Conservation (phyloP, 306 rosid genomes). For the Malus sylvestris region DNA sequence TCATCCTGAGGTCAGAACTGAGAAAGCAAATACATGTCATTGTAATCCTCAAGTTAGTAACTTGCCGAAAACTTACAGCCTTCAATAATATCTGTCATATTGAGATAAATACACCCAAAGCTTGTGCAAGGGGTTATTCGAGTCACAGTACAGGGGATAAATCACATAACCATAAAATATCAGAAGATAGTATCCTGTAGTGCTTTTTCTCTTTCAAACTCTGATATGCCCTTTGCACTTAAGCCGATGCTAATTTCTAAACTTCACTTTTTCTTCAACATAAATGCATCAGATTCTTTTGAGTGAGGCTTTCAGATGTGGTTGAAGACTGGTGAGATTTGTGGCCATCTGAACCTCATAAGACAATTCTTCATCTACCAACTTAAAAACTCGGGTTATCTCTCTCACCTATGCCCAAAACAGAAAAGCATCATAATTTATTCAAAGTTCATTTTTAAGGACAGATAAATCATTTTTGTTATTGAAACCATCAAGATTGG, state of each 20-base stretch:
- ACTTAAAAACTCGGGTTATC: slow-evolving; percentile 44
- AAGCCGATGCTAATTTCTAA: not conserved
- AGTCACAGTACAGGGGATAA: not conserved
- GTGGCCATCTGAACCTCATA: slow-evolving; percentile 85
- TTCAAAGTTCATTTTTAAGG: not conserved
- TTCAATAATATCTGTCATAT: not conserved
- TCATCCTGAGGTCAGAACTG: not conserved
- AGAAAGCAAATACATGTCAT: not conserved
- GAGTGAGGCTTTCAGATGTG: slow-evolving; percentile 65
- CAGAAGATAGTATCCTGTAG: not conserved
- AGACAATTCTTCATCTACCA: slow-evolving; percentile 48
- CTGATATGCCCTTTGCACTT: not conserved
- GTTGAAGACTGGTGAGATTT: slow-evolving; percentile 44
- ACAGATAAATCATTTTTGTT: not conserved
- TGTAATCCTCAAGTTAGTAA: not conserved
- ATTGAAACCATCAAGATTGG: not conserved
- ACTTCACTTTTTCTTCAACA: not conserved
- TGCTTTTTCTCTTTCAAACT: too few relatives aligned
- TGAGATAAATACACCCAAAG: not conserved
- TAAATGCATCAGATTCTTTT: slow-evolving; percentile 36
- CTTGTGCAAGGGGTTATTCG: not conserved
- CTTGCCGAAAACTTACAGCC: not conserved
- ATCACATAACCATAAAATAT: not conserved
- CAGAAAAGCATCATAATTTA: not conserved
- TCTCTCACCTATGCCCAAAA: slow-evolving; percentile 51